Percentiles rank a stretch among this genome's conserved stretches.
phyloP scores from a whole-genome alignment of 2,329 filamentous ascomycete species.

The Fusarium subglutinans region DNA sequence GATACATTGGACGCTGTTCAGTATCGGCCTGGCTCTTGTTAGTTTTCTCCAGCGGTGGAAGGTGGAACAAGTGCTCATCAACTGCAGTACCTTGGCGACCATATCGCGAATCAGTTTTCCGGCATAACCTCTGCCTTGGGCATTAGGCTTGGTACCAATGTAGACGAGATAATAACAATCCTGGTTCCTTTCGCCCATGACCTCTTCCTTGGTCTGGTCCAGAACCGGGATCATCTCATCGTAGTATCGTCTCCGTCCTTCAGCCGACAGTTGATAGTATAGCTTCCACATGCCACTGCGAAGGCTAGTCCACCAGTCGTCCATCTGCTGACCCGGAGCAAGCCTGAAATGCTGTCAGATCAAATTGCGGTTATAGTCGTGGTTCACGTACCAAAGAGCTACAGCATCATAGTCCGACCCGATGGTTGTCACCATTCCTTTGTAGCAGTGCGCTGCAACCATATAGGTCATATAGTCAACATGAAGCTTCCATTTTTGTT shows the following conservation, averaged over 20 bases:
- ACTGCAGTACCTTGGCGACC: constrained; percentile 63
- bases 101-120: constrained; percentile 76
- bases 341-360: constrained; percentile 62
- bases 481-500: constrained; percentile 80
- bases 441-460: constrained; percentile 77
- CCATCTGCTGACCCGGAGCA: constrained; percentile 77
- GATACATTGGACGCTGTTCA: constrained; percentile 75
- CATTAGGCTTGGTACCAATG: constrained; percentile 77
- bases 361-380: not conserved
- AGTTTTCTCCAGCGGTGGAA: not conserved
- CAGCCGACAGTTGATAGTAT: constrained; percentile 75
- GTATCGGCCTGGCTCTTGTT: constrained; percentile 67
- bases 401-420: constrained; percentile 81
- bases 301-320: constrained; percentile 76
- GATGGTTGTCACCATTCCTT: constrained; percentile 77
- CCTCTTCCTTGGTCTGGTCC: constrained; percentile 74
- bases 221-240: constrained; percentile 79
- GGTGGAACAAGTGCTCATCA: not conserved
- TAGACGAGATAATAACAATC: constrained; percentile 86
- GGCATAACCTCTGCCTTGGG: constrained; percentile 77
- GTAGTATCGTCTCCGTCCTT: constrained; percentile 80
- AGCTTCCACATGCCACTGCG: constrained; percentile 82
- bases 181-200: constrained; percentile 72
- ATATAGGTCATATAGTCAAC: constrained; percentile 81
- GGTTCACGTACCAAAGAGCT: constrained; percentile 74